Evolutionary conservation across 441 rosid genomes (phyloP), one percentile per base, ranked within the genome.

Genomic region (Capsella rubella): DNA sequence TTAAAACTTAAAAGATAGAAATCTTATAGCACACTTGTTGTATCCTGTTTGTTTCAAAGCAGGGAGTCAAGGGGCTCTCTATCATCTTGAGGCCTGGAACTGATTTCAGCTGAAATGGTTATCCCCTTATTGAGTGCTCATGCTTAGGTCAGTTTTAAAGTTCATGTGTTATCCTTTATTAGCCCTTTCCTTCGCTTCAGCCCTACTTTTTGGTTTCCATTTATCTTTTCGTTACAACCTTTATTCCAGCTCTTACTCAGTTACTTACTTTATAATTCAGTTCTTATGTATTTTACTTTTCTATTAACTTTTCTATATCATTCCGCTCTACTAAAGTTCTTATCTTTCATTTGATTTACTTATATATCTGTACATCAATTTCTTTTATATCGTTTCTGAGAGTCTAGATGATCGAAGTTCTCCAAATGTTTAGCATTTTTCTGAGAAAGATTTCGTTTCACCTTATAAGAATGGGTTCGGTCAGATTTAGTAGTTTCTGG

Each of bases 91-190:
- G 94, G 90, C 93, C 99, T 86, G 95, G 89, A 87, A 86, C 90
- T 90, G 90, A 85, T 89, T 90, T 88, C 92, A 79, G 97, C 93
- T 85, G 90, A 88, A 90, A 85, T 79, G 95, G 89, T 91, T 83
- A 84, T 86, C 91, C 65, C 86, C 80, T 81, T 87, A 85, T 84
- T 85, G 80, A 84, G 69, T 84, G 85, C 89, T 86, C 92, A 83
- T 88, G 60, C 76, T 82, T 93, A 91, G 98, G 98, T 91, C 97
- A 90, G 99, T 95, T 78, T 74, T 87, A 82, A 85, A 79, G 91
- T 84, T 88, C 80, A 81, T 78, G 92, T 73, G 82, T 14, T 75
- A 84, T 73, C 87, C 81, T 76, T 80, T 78, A 80, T 78, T 72
- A 83, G 79, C 82, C 82, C 74, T 86, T 85, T 82, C 71, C 74